phyloP scores from a whole-genome alignment of 257 asterid species.

The Solanum okadae region DNA sequence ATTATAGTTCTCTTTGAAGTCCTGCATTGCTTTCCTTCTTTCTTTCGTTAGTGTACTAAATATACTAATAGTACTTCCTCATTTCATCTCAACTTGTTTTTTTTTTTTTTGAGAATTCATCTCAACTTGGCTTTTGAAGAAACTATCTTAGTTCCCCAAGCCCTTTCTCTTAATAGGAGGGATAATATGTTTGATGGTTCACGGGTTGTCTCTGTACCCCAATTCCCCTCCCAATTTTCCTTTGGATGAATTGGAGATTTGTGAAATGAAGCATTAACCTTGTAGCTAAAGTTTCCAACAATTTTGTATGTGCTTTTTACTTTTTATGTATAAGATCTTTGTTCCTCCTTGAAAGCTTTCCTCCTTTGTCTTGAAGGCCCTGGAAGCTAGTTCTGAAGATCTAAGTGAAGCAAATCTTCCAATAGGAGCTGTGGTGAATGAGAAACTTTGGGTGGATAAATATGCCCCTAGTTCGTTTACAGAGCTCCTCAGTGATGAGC shows the following conservation, averaged over 20 bases:
- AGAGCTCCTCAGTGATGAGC: slow-evolving; percentile 97
- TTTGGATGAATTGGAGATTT: background rate
- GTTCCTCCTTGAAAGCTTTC: background rate
- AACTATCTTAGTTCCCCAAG: background rate
- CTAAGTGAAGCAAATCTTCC: slow-evolving; percentile 27
- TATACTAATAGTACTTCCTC: background rate
- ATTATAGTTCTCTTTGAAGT: background rate
- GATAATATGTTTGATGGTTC: background rate
- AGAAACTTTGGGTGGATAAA: slow-evolving; percentile 95
- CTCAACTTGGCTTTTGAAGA: background rate
- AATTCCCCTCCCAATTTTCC: background rate
- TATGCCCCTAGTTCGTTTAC: slow-evolving; percentile 93
- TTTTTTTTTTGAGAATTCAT: background rate
- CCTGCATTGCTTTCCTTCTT: background rate
- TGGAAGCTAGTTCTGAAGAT: slow-evolving; percentile 59
- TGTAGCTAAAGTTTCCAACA: background rate
- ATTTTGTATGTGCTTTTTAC: background rate
- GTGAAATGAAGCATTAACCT: background rate
- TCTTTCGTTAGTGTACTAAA: background rate
- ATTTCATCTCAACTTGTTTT: background rate
- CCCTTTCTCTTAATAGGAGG: background rate
- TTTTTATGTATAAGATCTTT: background rate
- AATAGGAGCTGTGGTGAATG: slow-evolving; percentile 32
- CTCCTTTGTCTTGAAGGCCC: slow-evolving; percentile 41
- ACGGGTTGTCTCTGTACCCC: background rate